Base-by-base conservation (phyloP, 495 filamentous ascomycete genomes). In the Glutinoglossum americanum region DNA sequence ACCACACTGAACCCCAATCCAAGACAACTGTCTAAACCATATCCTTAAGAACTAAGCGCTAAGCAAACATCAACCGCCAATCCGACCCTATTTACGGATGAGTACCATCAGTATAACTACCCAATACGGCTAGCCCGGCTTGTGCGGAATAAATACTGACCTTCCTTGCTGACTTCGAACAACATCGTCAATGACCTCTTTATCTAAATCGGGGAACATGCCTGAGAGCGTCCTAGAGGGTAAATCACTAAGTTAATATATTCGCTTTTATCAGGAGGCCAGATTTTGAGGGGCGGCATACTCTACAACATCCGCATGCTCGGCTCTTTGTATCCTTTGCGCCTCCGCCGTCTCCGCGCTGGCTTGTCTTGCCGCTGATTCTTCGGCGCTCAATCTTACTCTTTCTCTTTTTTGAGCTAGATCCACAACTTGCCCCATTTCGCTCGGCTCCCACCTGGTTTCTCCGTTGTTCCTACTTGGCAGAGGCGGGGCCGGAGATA, bases 131-230 rank as follows among this genome's bases (percentile, higher is more conserved):
- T 15, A 11, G 13, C 26, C 1, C 8, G 28, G 23, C n/a, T 11
- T 6, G 23, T 8, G 54, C 10, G 32, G 17, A 3, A 19, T 21
- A 35, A 51, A 25, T 27, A 75, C 86, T 72, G 67, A 89, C 87
- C 87, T 80, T 62, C 89, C 89, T 67, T 94, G 81, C 69, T 96
- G 93, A 71, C 85, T 77, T 67, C 87, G 79, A 23, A 94, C 88
- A 57, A 96, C 89, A 71, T 96, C 89, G 61, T 87, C 87, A 65
- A 96, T 94, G 33, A 96, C 76, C 27, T 96, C 89, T 64, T 79
- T 76, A 66, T 96, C 89, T 27, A 96, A 71, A 65, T 87, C 83
- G 8, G 89, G 89, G 64, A 96, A 96, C 89, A 96, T 94, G 54
- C 85, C 82, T 21, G 84, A 81, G 45, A 96, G 70, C 17, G 87